Evolutionary conservation across 371 early-diverging fungal species (phyloP).

Genomic region (Blakeslea trispora): DNA sequence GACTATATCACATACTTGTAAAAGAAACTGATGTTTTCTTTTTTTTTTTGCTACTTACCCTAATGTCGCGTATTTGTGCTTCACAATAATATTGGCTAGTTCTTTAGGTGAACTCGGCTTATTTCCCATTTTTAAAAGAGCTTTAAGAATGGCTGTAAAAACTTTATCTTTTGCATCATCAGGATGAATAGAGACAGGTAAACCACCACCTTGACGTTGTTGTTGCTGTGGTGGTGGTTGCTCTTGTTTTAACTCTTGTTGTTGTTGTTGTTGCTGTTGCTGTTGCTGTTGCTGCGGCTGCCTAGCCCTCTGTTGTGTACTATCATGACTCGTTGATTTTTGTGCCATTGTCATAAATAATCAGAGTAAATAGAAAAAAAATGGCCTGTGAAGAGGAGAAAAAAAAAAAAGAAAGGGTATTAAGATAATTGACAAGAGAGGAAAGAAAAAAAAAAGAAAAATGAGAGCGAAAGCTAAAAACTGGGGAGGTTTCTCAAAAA

Average conservation of each 20-base stretch:
- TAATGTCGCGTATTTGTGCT: conserved; percentile 72
- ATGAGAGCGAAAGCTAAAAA: neutral
- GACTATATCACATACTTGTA: too few relatives aligned
- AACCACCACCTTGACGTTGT: conserved; percentile 11
- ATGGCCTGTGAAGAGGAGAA: neutral
- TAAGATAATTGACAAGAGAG: neutral
- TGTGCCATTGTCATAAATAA: conserved; percentile 12
- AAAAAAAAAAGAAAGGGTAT: neutral
- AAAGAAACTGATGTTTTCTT: neutral
- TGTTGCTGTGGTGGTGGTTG: neutral
- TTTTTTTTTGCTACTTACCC: conserved; percentile 71
- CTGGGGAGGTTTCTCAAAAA: conserved; percentile 1
- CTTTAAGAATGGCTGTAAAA: conserved; percentile 79
- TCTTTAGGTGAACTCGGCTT: conserved; percentile 82
- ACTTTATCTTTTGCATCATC: conserved; percentile 85
- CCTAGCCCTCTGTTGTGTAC: neutral
- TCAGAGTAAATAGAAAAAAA: neutral
- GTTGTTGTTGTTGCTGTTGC: too few relatives aligned
- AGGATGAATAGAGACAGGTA: conserved; percentile 59
- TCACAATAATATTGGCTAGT: conserved; percentile 75
- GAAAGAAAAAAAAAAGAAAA: neutral
- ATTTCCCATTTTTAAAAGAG: conserved; percentile 72
- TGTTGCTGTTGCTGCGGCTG: too few relatives aligned
- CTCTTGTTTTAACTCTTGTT: too few relatives aligned
- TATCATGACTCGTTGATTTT: conserved; percentile 17